Base-by-base conservation (phyloP, 805 yeast species). In the Candida michaelii region DNA sequence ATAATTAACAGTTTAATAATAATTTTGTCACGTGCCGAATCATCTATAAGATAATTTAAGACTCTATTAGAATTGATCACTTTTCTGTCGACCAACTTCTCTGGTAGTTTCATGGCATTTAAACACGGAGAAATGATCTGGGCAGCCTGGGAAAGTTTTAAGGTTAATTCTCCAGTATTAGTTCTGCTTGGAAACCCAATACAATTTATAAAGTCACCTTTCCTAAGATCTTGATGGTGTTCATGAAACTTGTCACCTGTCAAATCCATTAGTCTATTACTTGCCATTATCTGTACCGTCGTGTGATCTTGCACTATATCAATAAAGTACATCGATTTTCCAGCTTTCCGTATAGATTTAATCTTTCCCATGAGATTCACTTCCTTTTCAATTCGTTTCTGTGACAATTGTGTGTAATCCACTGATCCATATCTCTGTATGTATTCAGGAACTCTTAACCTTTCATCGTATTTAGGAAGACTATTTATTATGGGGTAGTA, bases 161-260 rank as follows among this genome's bases (percentile, higher is more conserved):
- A 55, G 1, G 96, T 83, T 6, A 89, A 64, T 50, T 90, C 96
- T 0, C 91, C 93, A 3, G 80, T 79, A 42, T 82, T 80, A 0
- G 97, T 87, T 2, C 76, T 59, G 18, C 91, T 87, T 0, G 97
- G 89, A 17, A 52, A 57, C 0, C 99, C 99, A 3, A 62, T 53
- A 17, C 83, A 79, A 6, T 77, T 64, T 3, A 91, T 65, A 33
- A 74, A 76, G 55, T 91, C 99, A 0, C 97, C 97, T 16, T 76
- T 75, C 36, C 83, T 71, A 30, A 89, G 62, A 23, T 64, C 56
- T 3, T 58, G 58, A 51, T 75, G 80, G 6, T 35, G 18, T 36
- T 47, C 59, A 3, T 56, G 54, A 48, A 80, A 82, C 30, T 70
- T 71, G 0, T 68, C 75, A 16, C 62, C 67, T 1, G 65, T 48